phyloP scores from a whole-genome alignment of 75 land plant genomes.

The Cupressus sempervirens region DNA sequence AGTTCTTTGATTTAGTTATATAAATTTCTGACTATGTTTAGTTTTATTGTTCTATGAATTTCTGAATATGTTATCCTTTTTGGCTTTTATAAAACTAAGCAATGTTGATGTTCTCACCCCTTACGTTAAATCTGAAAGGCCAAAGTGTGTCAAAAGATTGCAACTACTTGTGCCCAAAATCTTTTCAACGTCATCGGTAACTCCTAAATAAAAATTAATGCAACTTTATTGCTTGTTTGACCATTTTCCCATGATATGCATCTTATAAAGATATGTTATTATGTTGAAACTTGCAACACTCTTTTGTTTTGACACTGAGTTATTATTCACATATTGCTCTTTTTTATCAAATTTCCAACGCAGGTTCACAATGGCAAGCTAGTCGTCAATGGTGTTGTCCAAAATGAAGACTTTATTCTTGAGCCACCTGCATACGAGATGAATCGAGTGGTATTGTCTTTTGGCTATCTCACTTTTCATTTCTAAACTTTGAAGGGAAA shows the following conservation, averaged over 20 bases:
- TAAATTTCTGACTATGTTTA: neutral
- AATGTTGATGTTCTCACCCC: neutral
- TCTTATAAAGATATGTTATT: neutral
- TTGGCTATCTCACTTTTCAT: neutral
- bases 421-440: conserved; percentile 92
- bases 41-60: no score
- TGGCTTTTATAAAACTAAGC: neutral
- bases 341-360: neutral
- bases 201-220: no score
- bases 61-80: neutral
- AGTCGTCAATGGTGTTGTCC: conserved; percentile 66
- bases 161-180: neutral
- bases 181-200: neutral
- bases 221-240: neutral
- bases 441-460: conserved; percentile 62
- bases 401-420: conserved; percentile 82
- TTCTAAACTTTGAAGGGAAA: neutral
- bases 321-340: neutral
- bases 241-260: neutral
- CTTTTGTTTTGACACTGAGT: neutral
- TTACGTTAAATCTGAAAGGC: neutral
- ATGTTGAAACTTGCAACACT: neutral
- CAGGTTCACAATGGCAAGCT: conserved; percentile 86
- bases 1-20: neutral
- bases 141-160: neutral